phyloP scores from a whole-genome alignment of 257 asterid genomes.

The Osmanthus fragrans region DNA sequence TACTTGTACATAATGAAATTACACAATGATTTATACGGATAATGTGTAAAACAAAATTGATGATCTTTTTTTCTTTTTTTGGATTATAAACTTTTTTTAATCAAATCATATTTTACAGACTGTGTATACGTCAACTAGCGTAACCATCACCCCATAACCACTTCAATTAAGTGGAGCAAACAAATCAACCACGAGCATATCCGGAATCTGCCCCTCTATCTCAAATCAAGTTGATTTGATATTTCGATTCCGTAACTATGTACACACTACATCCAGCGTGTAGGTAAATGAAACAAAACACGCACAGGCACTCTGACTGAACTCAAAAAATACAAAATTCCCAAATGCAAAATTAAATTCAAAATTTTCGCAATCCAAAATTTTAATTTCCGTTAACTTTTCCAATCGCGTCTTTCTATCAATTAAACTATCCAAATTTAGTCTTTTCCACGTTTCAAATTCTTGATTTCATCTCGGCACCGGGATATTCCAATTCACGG shows the following conservation, averaged over 20 bases:
- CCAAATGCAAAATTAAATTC: conserved; percentile 6
- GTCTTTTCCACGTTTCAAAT: neutral
- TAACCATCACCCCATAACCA: too few species aligned
- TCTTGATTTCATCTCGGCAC: conserved; percentile 2
- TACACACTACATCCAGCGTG: conserved; percentile 38
- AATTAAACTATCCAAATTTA: neutral
- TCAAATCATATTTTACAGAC: too few species aligned
- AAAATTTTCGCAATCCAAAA: neutral
- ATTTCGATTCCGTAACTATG: conserved; percentile 47
- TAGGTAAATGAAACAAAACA: conserved; percentile 34
- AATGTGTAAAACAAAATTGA: too few species aligned
- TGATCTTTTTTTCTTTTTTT: too few species aligned
- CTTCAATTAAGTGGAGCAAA: too few species aligned
- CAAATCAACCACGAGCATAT: too few species aligned
- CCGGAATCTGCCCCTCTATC: neutral
- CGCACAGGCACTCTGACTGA: conserved; percentile 15
- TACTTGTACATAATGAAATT: too few species aligned
- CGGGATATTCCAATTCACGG: neutral
- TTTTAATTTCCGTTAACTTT: too few species aligned
- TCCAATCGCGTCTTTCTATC: neutral
- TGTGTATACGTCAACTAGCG: too few species aligned
- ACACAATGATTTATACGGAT: too few species aligned
- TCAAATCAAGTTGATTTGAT: conserved; percentile 29
- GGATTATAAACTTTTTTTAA: too few species aligned
- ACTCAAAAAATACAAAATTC: conserved; percentile 25